Base-by-base conservation (phyloP, 352 stramenopile species). In the Pythium apleroticum region DNA sequence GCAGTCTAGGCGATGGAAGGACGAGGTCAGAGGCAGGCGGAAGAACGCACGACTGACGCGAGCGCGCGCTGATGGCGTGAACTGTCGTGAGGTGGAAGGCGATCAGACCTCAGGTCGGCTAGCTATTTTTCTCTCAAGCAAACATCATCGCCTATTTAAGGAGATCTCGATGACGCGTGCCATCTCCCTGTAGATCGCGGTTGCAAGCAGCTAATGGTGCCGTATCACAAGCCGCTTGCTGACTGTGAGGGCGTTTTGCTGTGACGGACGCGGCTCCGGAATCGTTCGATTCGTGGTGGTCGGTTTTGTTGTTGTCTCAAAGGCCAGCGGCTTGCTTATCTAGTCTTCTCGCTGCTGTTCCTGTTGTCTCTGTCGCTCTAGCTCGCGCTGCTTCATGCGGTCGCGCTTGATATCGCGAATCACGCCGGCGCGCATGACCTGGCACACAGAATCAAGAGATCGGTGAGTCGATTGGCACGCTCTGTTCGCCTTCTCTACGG, bases 361-460 rank as follows among this genome's bases (percentile, higher is more conserved):
- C 59, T 64, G 65, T 11, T 71, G 20, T 39, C 46, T 56, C 25
- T 78, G 65, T 24, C 82, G 65, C 70, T 77, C 57, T 10, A 84
- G 72, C 60, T 83, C 74, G 17, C 69, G 73, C 49, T 68, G 77
- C 66, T 80, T 85, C 46, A 84, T 55, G 12, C 84, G 81, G 55
- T 90, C 82, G 20, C 84, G 80, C 62, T 82, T 87, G 60, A 93
- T 93, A 68, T 93, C 84, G 58, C 86, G 86, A 55, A 91, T 89
- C 49, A 93, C 84, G 6, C 84, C 84, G 20, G 82, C 79, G 25
- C 82, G 79, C 84, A 93, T 93, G 39, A 68, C 59, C 65, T 72
- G 28, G 2, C 24, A 20, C 24, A 11, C 6, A 33, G 8, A 1
- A 66, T 20, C 15, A 11, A 57, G 1, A 52, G 4, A 52, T n/a